phyloP scores from a whole-genome alignment of 352 stramenopile genomes.

The Globisporangium abappressorium region DNA sequence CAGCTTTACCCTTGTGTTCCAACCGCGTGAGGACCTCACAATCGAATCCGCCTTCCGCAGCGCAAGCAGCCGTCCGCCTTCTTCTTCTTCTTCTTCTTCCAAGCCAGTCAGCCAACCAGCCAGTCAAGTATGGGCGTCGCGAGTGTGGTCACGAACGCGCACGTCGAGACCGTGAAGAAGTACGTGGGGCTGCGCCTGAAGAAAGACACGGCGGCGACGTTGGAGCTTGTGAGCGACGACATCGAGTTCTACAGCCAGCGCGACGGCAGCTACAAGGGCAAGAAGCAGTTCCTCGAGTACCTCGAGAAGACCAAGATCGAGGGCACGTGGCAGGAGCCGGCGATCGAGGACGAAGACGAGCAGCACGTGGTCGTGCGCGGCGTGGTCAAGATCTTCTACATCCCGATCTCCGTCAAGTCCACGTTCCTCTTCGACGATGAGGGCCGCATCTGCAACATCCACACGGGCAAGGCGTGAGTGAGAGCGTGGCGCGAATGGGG shows the following conservation, averaged over 20 bases:
- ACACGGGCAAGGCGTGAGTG: conserved; percentile 34
- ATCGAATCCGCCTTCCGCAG: conserved; percentile 2
- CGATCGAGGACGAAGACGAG: conserved; percentile 42
- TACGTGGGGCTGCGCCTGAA: conserved; percentile 40
- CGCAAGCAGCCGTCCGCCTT: neutral
- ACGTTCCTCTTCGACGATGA: conserved; percentile 39
- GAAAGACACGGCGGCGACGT: conserved; percentile 36
- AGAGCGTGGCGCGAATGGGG: too few relatives aligned
- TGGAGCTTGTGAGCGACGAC: conserved; percentile 54
- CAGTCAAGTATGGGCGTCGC: conserved; percentile 27
- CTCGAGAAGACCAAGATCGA: conserved; percentile 57
- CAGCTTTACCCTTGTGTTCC: neutral
- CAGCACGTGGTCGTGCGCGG: conserved; percentile 46
- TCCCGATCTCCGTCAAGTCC: conserved; percentile 52
- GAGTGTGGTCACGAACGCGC: conserved; percentile 25
- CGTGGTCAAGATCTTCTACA: conserved; percentile 53
- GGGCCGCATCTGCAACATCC: conserved; percentile 42
- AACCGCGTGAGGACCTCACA: neutral
- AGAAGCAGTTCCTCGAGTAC: conserved; percentile 37
- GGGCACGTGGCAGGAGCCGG: conserved; percentile 33
- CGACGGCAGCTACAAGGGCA: conserved; percentile 43
- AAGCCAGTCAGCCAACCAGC: neutral
- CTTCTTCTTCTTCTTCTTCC: neutral
- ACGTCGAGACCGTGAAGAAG: conserved; percentile 42
- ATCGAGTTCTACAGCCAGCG: conserved; percentile 52